Conservation (phyloP, 352 stramenopile genomes). For the Pythium coloratum region DNA sequence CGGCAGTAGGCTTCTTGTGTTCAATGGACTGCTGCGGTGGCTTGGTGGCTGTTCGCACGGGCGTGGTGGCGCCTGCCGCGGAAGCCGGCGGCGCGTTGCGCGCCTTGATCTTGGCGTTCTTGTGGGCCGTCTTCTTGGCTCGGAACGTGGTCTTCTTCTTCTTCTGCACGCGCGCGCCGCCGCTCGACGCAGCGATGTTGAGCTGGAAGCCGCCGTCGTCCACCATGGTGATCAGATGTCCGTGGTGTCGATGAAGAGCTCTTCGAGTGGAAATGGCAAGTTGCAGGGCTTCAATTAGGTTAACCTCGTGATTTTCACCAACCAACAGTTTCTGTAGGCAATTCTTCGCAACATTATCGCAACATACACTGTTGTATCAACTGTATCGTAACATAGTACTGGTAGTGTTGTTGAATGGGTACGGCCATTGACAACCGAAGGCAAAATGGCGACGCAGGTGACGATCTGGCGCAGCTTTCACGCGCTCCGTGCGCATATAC, state of each 20-base stretch:
- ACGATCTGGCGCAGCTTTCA: slow-evolving; percentile 46
- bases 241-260: slow-evolving; percentile 12
- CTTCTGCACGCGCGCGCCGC: slow-evolving; percentile 31
- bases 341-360: slow-evolving; percentile 8
- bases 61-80: background rate
- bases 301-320: slow-evolving; percentile 23
- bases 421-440: slow-evolving; percentile 2
- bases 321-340: slow-evolving; percentile 26
- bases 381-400: background rate
- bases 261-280: slow-evolving; percentile 10
- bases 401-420: slow-evolving; percentile 5
- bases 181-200: slow-evolving; percentile 68
- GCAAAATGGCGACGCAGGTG: background rate
- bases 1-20: background rate
- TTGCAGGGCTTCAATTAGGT: slow-evolving; percentile 16
- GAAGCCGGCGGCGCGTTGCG: slow-evolving; percentile 1
- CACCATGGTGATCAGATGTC: slow-evolving; percentile 12
- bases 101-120: slow-evolving; percentile 45
- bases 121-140: slow-evolving; percentile 68
- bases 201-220: slow-evolving; percentile 69
- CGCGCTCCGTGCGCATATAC: slow-evolving; percentile 40
- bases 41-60: background rate
- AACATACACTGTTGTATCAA: slow-evolving; percentile 15
- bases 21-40: slow-evolving; percentile 3
- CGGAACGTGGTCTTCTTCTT: slow-evolving; percentile 82